Conservation (phyloP, 192 early-diverging fungal genomes). For the Gigaspora rosea region DNA sequence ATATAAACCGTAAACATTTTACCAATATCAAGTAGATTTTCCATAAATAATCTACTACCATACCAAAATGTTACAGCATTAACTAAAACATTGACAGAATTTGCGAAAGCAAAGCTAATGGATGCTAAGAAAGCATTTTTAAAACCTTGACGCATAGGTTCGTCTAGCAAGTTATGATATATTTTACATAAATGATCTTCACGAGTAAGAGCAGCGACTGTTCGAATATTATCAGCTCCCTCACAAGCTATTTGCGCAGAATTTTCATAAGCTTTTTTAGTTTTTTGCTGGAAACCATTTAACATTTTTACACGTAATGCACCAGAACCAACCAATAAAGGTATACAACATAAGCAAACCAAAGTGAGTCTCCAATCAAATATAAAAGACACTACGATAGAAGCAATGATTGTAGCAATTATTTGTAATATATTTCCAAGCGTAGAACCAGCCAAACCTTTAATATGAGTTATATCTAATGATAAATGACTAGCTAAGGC, state of each 20-base stretch:
- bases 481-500: constrained; percentile 66
- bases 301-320: constrained; percentile 60
- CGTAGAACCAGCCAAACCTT: constrained; percentile 32
- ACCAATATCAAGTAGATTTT: constrained; percentile 24
- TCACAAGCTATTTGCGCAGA: no score
- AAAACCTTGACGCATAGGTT: constrained; percentile 45
- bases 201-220: constrained; percentile 58
- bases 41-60: constrained; percentile 39
- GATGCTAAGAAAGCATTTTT: constrained; percentile 39
- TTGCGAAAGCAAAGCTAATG: constrained; percentile 50
- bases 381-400: constrained; percentile 48
- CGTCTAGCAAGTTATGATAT: constrained; percentile 44
- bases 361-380: constrained; percentile 63
- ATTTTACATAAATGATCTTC: constrained; percentile 48
- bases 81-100: constrained; percentile 46
- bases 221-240: no score
- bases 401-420: constrained; percentile 24
- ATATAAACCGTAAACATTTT: constrained; percentile 33
- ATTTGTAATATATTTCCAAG: constrained; percentile 36
- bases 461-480: no score
- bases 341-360: constrained; percentile 65
- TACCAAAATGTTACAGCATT: constrained; percentile 50
- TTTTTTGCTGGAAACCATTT: no score
- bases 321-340: constrained; percentile 64
- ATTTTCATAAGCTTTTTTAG: no score